phyloP scores from a whole-genome alignment of 371 early-diverging fungal species.

The Mortierella sp. region DNA sequence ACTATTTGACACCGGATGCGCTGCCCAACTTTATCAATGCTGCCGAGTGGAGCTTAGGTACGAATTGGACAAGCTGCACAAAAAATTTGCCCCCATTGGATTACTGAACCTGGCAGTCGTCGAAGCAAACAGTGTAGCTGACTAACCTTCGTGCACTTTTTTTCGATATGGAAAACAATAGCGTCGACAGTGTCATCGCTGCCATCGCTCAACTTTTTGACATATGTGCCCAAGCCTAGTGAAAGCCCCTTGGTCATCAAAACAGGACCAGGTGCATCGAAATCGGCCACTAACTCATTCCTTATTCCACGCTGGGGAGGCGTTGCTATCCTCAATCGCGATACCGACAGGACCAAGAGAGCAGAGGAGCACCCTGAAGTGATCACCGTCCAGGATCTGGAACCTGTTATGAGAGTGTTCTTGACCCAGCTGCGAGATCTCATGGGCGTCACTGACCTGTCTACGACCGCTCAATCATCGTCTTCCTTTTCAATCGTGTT shows the following conservation, averaged over 20 bases:
- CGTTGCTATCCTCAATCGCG: constrained; percentile 78
- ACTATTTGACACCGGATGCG: constrained; percentile 68
- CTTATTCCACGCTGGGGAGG: constrained; percentile 96
- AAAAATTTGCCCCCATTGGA: neutral
- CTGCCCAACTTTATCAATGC: constrained; percentile 89
- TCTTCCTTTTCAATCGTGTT: constrained; percentile 46
- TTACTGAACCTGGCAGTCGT: too few relatives aligned
- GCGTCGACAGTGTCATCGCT: constrained; percentile 87
- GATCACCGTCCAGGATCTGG: constrained; percentile 67
- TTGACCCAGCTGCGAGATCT: constrained; percentile 85
- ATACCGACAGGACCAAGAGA: constrained; percentile 10
- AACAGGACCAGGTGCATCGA: constrained; percentile 60
- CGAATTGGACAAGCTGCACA: neutral
- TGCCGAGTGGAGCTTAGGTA: constrained; percentile 93
- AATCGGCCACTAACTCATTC: constrained; percentile 80
- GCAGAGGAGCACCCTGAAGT: constrained; percentile 17
- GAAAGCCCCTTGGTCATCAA: constrained; percentile 81
- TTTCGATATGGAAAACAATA: constrained; percentile 23
- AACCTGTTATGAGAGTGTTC: constrained; percentile 82
- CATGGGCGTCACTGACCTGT: constrained; percentile 78
- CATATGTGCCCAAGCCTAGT: constrained; percentile 82
- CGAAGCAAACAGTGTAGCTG: neutral
- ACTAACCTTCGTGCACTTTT: neutral
- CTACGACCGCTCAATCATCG: constrained; percentile 5
- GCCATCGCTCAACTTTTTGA: constrained; percentile 89